Evolutionary conservation across 805 yeast genomes (phyloP).

Genomic region (Vanderwaltozyma tropicalis): DNA sequence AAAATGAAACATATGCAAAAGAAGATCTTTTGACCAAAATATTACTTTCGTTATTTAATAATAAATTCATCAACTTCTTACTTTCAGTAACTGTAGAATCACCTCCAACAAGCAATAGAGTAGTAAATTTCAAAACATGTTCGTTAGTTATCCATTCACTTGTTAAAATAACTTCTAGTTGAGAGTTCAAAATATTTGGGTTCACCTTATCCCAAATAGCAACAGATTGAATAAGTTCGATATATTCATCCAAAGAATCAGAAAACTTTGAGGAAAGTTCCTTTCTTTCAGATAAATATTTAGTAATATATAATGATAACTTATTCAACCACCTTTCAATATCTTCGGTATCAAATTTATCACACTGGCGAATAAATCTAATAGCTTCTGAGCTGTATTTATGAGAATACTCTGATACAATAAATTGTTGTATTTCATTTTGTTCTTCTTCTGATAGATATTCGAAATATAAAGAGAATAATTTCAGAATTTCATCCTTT

Average conservation of each 20-base stretch:
- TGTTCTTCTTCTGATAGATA: conserved; percentile 17
- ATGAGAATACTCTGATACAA: conserved; percentile 18
- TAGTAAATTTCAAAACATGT: conserved; percentile 37
- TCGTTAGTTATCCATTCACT: conserved; percentile 37
- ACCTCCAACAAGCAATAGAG: conserved; percentile 32
- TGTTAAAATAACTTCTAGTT: conserved; percentile 49
- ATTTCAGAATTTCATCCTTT: conserved; percentile 1
- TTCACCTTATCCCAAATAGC: conserved; percentile 36
- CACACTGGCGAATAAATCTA: conserved; percentile 12
- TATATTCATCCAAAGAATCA: conserved; percentile 28
- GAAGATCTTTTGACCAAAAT: conserved; percentile 25
- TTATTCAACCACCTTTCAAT: conserved; percentile 45
- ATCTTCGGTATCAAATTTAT: conserved; percentile 10
- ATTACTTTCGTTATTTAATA: conserved; percentile 43
- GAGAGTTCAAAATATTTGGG: conserved; percentile 43
- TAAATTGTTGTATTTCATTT: conserved; percentile 16
- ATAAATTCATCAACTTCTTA: conserved; percentile 50
- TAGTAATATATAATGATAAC: conserved; percentile 50
- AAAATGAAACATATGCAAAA: conserved; percentile 25
- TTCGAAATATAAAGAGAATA: conserved; percentile 5
- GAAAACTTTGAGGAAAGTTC: conserved; percentile 20
- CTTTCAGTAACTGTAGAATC: conserved; percentile 31
- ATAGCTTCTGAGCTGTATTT: conserved; percentile 27
- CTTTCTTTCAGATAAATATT: conserved; percentile 44
- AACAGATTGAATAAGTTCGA: conserved; percentile 21